Conservation (phyloP, 2,329 filamentous ascomycete species). For the Pyrenophora tritici-repentis region DNA sequence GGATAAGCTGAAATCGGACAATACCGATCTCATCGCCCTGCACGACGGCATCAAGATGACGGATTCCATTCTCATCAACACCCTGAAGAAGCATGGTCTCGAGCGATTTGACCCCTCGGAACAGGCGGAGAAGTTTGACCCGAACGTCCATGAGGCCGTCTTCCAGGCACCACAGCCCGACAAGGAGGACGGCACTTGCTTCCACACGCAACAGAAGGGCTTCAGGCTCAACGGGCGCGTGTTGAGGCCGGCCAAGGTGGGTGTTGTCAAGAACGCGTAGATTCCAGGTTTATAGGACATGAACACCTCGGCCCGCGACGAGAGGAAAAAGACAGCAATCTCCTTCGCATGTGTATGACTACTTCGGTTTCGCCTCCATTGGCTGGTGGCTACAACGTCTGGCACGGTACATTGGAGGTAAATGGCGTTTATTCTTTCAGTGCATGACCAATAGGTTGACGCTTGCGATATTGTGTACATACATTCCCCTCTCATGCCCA, state of each 20-base stretch:
- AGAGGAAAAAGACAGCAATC: neutral
- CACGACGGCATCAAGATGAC: slow-evolving; percentile 96
- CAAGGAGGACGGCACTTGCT: slow-evolving; percentile 89
- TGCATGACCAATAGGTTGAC: slow-evolving; percentile 1
- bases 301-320: neutral
- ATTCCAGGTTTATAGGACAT: neutral
- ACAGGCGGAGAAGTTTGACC: slow-evolving; percentile 85
- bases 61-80: slow-evolving; percentile 82
- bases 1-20: slow-evolving; percentile 69
- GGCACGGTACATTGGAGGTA: slow-evolving; percentile 22
- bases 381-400: slow-evolving; percentile 10
- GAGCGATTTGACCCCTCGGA: slow-evolving; percentile 80
- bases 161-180: slow-evolving; percentile 88
- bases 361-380: slow-evolving; percentile 18
- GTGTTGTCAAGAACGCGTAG: slow-evolving; percentile 83
- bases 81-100: slow-evolving; percentile 90
- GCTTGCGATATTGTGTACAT: slow-evolving; percentile 27
- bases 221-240: slow-evolving; percentile 92
- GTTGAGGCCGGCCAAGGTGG: slow-evolving; percentile 90
- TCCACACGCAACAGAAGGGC: slow-evolving; percentile 93
- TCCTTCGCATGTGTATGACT: slow-evolving; percentile 30
- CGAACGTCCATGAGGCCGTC: slow-evolving; percentile 93
- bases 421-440: slow-evolving; percentile 26
- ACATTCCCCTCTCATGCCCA: slow-evolving; percentile 40
- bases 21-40: slow-evolving; percentile 77